These are phyloP conservation scores for Colletotrichum spinosum DNA, from an alignment of 2,329 filamentous ascomycete species.

Conservation along the genomic window DNA sequence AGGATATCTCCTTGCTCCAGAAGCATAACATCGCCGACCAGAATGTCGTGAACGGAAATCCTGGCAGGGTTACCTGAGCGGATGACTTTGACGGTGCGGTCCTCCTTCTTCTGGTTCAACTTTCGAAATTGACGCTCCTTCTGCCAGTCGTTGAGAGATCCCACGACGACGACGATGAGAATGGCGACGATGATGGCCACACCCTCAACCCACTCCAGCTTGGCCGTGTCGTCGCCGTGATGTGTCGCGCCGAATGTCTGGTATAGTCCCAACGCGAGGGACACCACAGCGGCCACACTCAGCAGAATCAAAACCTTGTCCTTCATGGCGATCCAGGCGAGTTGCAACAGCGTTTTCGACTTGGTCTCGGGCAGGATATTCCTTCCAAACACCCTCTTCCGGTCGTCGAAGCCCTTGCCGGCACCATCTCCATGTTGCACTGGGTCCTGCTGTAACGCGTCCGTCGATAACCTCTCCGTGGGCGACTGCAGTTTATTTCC, in stretches of 20 bases:
- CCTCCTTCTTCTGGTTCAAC: conserved; percentile 83
- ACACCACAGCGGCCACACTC: conserved; percentile 77
- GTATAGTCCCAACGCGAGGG: conserved; percentile 79
- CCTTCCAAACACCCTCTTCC: conserved; percentile 68
- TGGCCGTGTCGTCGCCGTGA: conserved; percentile 58
- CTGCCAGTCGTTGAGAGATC: conserved; percentile 85
- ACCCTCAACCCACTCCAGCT: conserved; percentile 81
- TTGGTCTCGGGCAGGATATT: conserved; percentile 77
- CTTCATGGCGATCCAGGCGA: conserved; percentile 85
- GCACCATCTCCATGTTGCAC: conserved; percentile 17
- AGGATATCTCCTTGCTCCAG: conserved; percentile 81
- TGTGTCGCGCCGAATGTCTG: conserved; percentile 72
- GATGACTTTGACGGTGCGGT: conserved; percentile 78
- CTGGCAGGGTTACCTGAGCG: conserved; percentile 78
- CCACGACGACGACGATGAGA: conserved; percentile 79
- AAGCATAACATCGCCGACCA: conserved; percentile 80
- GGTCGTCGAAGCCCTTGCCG: conserved; percentile 54
- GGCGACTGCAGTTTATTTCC: conserved; percentile 47
- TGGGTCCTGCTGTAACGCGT: conserved; percentile 36
- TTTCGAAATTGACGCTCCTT: conserved; percentile 86
- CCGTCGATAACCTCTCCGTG: conserved; percentile 35
- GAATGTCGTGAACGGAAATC: conserved; percentile 76
- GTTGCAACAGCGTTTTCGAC: conserved; percentile 74
- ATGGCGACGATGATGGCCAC: conserved; percentile 85
- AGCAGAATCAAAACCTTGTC: conserved; percentile 82